Conservation (phyloP, 805 yeast species). For the Wickerhamomyces pijperi region DNA sequence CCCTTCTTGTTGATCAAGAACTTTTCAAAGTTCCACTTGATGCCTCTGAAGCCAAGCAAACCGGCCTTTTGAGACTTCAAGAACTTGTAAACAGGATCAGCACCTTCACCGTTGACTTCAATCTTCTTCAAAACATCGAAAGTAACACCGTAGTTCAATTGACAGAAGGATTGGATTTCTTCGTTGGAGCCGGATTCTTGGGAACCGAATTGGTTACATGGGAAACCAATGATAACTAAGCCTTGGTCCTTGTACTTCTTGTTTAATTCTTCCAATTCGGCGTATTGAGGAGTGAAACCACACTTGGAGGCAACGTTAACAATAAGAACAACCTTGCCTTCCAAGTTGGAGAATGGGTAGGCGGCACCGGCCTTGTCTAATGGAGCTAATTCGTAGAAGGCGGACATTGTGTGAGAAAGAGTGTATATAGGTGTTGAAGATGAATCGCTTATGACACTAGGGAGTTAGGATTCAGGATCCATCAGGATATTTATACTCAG, state of each 20-base stretch:
- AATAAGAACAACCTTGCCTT: constrained; percentile 73
- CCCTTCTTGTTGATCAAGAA: constrained; percentile 52
- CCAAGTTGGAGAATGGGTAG: constrained; percentile 46
- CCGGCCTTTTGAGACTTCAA: constrained; percentile 59
- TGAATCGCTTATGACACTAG: too few relatives aligned
- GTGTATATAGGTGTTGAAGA: too few relatives aligned
- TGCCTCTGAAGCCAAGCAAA: constrained; percentile 56
- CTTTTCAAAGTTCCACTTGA: constrained; percentile 76
- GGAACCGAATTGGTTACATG: constrained; percentile 81
- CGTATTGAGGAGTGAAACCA: constrained; percentile 72
- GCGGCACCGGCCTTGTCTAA: constrained; percentile 46
- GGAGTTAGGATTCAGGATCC: background rate
- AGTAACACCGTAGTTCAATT: constrained; percentile 75
- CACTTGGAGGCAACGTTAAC: constrained; percentile 89
- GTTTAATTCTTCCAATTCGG: constrained; percentile 60
- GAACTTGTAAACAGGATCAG: constrained; percentile 72
- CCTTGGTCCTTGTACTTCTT: constrained; percentile 58
- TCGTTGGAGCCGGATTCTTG: constrained; percentile 65
- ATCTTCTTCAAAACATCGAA: constrained; percentile 84
- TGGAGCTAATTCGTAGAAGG: constrained; percentile 62
- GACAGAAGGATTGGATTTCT: constrained; percentile 69
- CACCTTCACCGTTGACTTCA: constrained; percentile 77
- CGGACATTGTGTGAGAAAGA: constrained; percentile 38
- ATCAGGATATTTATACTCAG: too few relatives aligned
- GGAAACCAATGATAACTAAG: constrained; percentile 68